Conservation (phyloP, 116 monocot genomes). For the Cymodocea nodosa region DNA sequence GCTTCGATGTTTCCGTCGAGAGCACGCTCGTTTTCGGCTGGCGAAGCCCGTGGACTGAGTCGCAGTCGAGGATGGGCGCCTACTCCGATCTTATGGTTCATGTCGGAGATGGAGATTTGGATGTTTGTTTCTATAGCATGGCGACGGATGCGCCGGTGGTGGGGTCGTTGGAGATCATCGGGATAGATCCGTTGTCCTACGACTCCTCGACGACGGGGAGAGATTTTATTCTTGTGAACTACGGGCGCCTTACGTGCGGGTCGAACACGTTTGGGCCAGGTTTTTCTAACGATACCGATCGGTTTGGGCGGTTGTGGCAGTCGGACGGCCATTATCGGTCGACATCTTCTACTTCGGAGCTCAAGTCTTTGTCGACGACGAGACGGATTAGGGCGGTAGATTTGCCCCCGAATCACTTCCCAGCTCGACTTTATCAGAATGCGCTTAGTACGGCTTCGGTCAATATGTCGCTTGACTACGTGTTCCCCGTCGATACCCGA, state of each 20-base stretch:
- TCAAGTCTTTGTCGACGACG: constrained; percentile 34
- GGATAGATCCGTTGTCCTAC: constrained; percentile 63
- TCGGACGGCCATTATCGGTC: constrained; percentile 43
- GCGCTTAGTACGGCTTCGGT: constrained; percentile 39
- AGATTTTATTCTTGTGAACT: constrained; percentile 62
- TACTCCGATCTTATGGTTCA: constrained; percentile 71
- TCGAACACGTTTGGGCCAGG: constrained; percentile 60
- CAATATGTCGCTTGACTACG: constrained; percentile 41
- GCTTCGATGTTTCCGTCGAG: constrained; percentile 82
- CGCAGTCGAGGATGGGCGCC: constrained; percentile 50
- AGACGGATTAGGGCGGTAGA: constrained; percentile 36
- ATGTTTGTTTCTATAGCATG: constrained; percentile 87
- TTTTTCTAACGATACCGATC: constrained; percentile 59
- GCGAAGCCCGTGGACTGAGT: constrained; percentile 78
- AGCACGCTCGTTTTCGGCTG: constrained; percentile 73
- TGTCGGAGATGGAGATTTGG: constrained; percentile 27
- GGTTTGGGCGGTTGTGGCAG: constrained; percentile 77
- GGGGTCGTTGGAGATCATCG: constrained; percentile 62
- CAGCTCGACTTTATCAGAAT: constrained; percentile 45
- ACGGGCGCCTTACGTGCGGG: constrained; percentile 74
- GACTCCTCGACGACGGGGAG: constrained; percentile 37
- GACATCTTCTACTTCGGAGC: constrained; percentile 6
- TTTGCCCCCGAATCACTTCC: constrained; percentile 77
- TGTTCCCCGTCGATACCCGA: constrained; percentile 63
- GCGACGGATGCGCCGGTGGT: constrained; percentile 87